Base-by-base conservation (phyloP, 768 basidiomycete species). In the Lentinula sp. region DNA sequence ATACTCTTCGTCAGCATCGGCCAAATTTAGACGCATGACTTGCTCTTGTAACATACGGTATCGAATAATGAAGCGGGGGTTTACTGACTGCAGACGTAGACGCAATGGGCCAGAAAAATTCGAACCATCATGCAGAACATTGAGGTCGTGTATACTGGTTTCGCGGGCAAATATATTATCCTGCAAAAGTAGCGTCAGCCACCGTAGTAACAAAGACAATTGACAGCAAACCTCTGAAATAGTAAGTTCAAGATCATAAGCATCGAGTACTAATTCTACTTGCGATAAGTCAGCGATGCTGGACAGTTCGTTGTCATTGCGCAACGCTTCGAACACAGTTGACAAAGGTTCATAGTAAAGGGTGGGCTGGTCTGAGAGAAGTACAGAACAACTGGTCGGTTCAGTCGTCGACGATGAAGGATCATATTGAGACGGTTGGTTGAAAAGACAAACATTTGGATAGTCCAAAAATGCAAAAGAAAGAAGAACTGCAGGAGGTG, bases 261-360 rank as follows among this genome's bases (percentile, higher is more conserved):
- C 87, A 56, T 90, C 85, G 2, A 93, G 69, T 39, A 85, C 73
- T 28, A 93, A 74, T 71, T 92, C 90, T 57, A 80, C 82, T 49
- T 85, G 82, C 20, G 75, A 67, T 50, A 84, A 69, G 36, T 81
- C 77, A 35, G 79, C 73, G 6, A 84, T 64, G 15, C 73, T 71
- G 51, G 76, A 73, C 35, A 90, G 67, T 59, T 74, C 69, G 52
- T 83, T 79, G 60, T 91, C 87, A 66, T 82, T 79, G 35, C 88
- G 86, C 46, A 93, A 73, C 60, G 86, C 87, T 59, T 86, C 86
- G 66, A 92, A 91, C 18, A 91, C 82, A 60, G 73, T 77, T 46
- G 80, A 82, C 50, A 93, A 68, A 33, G 90, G 85, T 69, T 91
- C 90, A 66, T 91, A 92, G 70, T 90, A 93, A 6, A 92, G 75